Percentiles rank a stretch among this genome's conserved stretches.
phyloP scores from a whole-genome alignment of 495 filamentous ascomycete species.

The Hypoxylon crocopeplum region DNA sequence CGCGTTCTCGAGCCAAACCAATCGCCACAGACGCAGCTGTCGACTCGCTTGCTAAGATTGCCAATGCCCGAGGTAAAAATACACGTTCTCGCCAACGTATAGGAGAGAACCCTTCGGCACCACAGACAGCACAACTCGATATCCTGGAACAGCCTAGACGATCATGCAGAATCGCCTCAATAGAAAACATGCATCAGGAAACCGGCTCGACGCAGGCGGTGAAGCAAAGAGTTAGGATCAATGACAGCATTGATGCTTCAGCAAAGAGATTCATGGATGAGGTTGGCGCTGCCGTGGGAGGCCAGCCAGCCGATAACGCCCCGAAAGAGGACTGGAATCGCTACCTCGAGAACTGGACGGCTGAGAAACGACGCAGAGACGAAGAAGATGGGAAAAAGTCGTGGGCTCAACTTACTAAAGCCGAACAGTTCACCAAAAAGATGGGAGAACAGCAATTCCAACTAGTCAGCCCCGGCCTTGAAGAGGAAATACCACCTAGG shows the following conservation, averaged over 20 bases:
- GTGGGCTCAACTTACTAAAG: conserved; percentile 10
- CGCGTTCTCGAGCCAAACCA: no score
- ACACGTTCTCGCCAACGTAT: no score
- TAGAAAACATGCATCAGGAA: neutral
- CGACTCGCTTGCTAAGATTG: no score
- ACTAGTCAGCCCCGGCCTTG: neutral
- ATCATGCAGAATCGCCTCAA: neutral
- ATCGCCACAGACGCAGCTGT: no score
- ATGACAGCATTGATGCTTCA: neutral
- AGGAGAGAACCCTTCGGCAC: neutral
- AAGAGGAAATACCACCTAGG: neutral
- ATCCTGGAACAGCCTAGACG: neutral
- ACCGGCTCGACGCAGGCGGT: neutral
- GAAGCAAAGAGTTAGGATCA: neutral
- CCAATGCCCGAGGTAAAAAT: no score
- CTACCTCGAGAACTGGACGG: neutral
- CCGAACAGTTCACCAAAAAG: neutral
- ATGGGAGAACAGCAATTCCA: conserved; percentile 6
- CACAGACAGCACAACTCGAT: neutral
- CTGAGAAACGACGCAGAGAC: neutral
- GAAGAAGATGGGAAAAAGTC: neutral
- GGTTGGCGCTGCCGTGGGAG: conserved; percentile 3
- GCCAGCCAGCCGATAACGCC: neutral
- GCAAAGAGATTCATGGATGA: conserved; percentile 8
- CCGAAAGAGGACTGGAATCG: conserved; percentile 6